Percentiles rank a stretch among this genome's conserved stretches.
Evolutionary conservation across 495 filamentous ascomycete species (phyloP).

Genomic region (Xylaria grammica): DNA sequence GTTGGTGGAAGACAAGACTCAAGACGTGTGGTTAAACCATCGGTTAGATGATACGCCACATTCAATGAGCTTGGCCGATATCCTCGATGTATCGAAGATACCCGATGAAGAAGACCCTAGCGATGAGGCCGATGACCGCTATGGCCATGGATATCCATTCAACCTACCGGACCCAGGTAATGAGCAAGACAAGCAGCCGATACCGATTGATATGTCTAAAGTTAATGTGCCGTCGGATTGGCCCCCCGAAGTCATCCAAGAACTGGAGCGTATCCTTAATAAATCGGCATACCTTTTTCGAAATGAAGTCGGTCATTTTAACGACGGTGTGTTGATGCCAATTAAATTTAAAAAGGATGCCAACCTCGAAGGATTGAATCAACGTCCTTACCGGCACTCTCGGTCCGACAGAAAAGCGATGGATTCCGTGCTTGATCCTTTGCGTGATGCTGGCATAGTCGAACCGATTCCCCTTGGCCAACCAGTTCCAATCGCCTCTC

Average conservation of each 20-base stretch:
- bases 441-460: neutral
- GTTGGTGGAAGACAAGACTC: too few relatives aligned
- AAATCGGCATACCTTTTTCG: conserved; percentile 6
- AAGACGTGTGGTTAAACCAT: too few relatives aligned
- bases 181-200: neutral
- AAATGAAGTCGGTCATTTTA: conserved; percentile 17
- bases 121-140: neutral
- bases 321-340: conserved; percentile 23
- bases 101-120: neutral
- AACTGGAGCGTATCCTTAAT: neutral
- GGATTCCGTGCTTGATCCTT: neutral
- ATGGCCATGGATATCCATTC: neutral
- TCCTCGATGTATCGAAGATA: neutral
- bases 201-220: neutral
- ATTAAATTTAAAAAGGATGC: conserved; percentile 16
- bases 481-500: neutral
- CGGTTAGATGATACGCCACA: neutral
- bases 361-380: neutral
- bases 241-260: neutral
- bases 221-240: neutral
- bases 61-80: neutral
- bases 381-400: neutral
- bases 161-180: neutral
- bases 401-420: neutral
- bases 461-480: conserved; percentile 14